A percentile compares a stretch with the other conserved stretches of the same genome.
phyloP scores from a whole-genome alignment of 768 basidiomycete genomes.

The Baorangia bicolor region DNA sequence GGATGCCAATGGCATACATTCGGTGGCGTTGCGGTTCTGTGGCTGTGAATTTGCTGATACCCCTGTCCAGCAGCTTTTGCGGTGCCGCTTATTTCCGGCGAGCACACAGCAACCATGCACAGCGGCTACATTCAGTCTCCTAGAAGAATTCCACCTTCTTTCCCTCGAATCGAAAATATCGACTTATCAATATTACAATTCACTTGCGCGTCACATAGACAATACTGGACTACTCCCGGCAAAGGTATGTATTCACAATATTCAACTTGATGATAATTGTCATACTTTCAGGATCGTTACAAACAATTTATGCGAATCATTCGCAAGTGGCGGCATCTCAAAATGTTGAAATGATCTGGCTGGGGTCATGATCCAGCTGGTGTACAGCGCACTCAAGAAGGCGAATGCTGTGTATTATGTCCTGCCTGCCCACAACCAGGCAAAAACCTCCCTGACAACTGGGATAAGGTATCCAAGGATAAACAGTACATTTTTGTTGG shows the following conservation, averaged over 20 bases:
- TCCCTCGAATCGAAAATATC: slow-evolving; percentile 30
- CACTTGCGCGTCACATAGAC: slow-evolving; percentile 23
- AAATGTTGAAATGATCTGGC: slow-evolving; percentile 21
- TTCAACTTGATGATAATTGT: not conserved
- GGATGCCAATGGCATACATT: not conserved
- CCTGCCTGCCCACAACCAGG: slow-evolving; percentile 31
- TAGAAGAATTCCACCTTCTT: slow-evolving; percentile 2
- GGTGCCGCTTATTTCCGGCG: slow-evolving; percentile 30
- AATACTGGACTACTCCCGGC: slow-evolving; percentile 23
- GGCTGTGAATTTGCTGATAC: not conserved
- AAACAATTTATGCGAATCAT: slow-evolving; percentile 12
- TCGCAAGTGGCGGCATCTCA: slow-evolving; percentile 23
- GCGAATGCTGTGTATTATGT: slow-evolving; percentile 27
- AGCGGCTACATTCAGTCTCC: not conserved
- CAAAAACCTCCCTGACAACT: slow-evolving; percentile 23
- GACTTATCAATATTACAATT: slow-evolving; percentile 30
- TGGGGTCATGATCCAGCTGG: slow-evolving; percentile 28
- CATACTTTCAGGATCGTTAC: slow-evolving; percentile 13
- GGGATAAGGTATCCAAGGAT: slow-evolving; percentile 3
- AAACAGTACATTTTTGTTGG: not conserved
- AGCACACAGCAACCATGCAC: slow-evolving; percentile 30
- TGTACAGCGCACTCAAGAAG: slow-evolving; percentile 16
- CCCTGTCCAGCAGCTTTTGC: slow-evolving; percentile 15
- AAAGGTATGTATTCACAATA: slow-evolving; percentile 3
- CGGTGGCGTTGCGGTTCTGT: not conserved